Percentiles rank a stretch among this genome's conserved stretches.
Conservation (phyloP, 2,329 filamentous ascomycete species). For the Cucurbitaria berberidis region DNA sequence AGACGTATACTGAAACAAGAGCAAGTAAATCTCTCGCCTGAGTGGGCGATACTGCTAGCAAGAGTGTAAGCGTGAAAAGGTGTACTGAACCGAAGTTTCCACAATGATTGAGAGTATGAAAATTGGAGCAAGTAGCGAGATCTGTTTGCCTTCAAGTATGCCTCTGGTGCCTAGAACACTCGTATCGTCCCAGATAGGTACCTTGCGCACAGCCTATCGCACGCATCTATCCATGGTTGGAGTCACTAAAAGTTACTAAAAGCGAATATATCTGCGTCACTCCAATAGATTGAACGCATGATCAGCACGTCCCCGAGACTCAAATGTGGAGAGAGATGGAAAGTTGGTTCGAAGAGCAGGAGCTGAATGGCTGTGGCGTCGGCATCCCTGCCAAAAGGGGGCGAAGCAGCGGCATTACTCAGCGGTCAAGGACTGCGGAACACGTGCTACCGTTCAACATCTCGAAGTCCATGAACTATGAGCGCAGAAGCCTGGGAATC, state of each 20-base stretch:
- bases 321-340: neutral
- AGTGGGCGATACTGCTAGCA: neutral
- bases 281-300: slow-evolving; percentile 6
- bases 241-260: slow-evolving; percentile 1
- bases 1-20: neutral
- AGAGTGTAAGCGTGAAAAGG: neutral
- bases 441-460: neutral
- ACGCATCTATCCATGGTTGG: neutral
- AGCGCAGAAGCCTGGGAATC: neutral
- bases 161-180: slow-evolving; percentile 13
- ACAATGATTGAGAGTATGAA: neutral
- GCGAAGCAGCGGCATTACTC: slow-evolving; percentile 6
- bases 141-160: slow-evolving; percentile 1
- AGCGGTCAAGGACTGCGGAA: neutral
- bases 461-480: neutral
- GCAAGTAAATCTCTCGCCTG: neutral
- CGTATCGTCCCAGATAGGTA: slow-evolving; percentile 10
- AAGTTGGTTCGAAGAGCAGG: too few species aligned
- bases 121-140: neutral
- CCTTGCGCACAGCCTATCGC: slow-evolving; percentile 17
- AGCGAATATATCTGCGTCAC: slow-evolving; percentile 1
- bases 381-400: slow-evolving; percentile 5
- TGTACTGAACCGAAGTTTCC: neutral
- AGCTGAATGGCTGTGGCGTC: slow-evolving; percentile 7
- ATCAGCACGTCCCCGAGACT: neutral